Evolutionary conservation across 257 asterid genomes (phyloP).

Genomic region (Penstemon eatonii): DNA sequence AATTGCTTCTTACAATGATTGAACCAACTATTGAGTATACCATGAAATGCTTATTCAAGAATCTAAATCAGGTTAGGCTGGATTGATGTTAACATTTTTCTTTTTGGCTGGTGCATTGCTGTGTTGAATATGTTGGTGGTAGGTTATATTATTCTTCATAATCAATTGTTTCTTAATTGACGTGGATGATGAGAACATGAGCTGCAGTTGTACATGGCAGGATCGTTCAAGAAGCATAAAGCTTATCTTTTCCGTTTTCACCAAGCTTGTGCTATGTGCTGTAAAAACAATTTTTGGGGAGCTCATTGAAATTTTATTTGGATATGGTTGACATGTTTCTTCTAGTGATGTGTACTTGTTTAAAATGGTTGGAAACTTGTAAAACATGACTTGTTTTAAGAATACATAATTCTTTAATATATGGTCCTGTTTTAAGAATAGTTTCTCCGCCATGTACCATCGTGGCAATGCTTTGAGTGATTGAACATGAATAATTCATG

Average conservation of each 20-base stretch:
- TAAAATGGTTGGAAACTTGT: not conserved
- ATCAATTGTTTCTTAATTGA: slow-evolving; percentile 1
- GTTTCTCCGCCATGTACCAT: slow-evolving; percentile 16
- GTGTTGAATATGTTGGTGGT: slow-evolving; percentile 22
- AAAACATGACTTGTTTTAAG: slow-evolving; percentile 16
- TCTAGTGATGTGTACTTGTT: slow-evolving; percentile 9
- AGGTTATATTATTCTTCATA: slow-evolving; percentile 5
- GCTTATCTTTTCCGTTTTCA: slow-evolving; percentile 4
- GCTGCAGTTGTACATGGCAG: not conserved
- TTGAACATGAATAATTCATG: slow-evolving; percentile 24
- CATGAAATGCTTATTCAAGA: slow-evolving; percentile 60
- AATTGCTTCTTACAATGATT: slow-evolving; percentile 50
- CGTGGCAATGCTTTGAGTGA: slow-evolving; percentile 24
- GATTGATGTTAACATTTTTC: slow-evolving; percentile 19
- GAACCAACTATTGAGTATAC: slow-evolving; percentile 77
- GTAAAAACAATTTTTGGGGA: not conserved
- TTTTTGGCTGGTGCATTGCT: slow-evolving; percentile 27
- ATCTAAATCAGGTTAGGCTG: slow-evolving; percentile 60
- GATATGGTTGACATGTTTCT: not conserved
- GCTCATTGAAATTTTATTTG: not conserved
- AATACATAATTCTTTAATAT: not conserved
- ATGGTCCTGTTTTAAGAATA: slow-evolving; percentile 7
- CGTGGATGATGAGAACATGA: slow-evolving; percentile 4
- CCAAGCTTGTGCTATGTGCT: slow-evolving; percentile 11
- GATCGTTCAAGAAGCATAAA: not conserved